A percentile compares a stretch with the other conserved stretches of the same genome.
phyloP scores from a whole-genome alignment of 1,284 basidiomycete species.

The Apiotrichum porosum region DNA sequence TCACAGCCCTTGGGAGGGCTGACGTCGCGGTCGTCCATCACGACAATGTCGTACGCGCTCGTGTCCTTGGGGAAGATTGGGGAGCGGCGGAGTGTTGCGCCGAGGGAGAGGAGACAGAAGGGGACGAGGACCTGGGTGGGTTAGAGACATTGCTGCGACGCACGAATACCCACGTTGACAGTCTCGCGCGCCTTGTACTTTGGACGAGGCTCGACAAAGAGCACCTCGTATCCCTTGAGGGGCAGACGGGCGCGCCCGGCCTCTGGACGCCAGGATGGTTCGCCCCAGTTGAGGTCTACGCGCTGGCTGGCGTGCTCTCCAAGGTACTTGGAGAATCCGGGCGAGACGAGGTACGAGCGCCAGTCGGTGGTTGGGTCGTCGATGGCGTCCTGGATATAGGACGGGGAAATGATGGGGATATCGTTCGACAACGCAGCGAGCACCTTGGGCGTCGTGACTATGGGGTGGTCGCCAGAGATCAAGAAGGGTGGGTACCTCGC shows the following conservation, averaged over 20 bases:
- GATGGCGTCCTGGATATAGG: slow-evolving; percentile 58
- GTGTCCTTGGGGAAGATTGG: slow-evolving; percentile 41
- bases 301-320: slow-evolving; percentile 60
- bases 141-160: slow-evolving; percentile 4
- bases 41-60: slow-evolving; percentile 58
- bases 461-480: slow-evolving; percentile 61
- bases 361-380: slow-evolving; percentile 55
- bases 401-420: slow-evolving; percentile 68
- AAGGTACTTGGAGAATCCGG: slow-evolving; percentile 59
- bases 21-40: slow-evolving; percentile 56
- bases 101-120: slow-evolving; percentile 65
- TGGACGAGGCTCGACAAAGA: slow-evolving; percentile 23
- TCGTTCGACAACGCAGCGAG: slow-evolving; percentile 75
- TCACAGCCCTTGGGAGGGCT: slow-evolving; percentile 43
- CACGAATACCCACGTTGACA: slow-evolving; percentile 25
- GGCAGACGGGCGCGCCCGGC: slow-evolving; percentile 48
- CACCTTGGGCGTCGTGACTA: slow-evolving; percentile 67
- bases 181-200: neutral
- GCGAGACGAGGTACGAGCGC: slow-evolving; percentile 61
- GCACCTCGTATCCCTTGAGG: slow-evolving; percentile 24
- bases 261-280: slow-evolving; percentile 49
- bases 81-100: slow-evolving; percentile 58
- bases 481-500: slow-evolving; percentile 52
- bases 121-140: slow-evolving; percentile 54
- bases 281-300: slow-evolving; percentile 66